Evolutionary conservation across 805 yeast genomes (phyloP).

Genomic region (Candida piceae): DNA sequence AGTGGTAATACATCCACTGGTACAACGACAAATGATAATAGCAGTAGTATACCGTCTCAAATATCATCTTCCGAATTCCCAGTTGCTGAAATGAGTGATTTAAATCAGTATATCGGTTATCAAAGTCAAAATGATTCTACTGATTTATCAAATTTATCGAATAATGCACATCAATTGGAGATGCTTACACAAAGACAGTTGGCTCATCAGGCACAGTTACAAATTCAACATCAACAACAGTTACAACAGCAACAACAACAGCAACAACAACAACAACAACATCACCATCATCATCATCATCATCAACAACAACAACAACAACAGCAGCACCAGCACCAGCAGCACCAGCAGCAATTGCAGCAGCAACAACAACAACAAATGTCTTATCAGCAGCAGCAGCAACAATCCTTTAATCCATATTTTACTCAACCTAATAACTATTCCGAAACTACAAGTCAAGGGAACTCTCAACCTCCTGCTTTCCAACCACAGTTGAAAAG

Average conservation of each 20-base stretch:
- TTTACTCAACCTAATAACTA: neutral
- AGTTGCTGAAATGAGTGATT: no score
- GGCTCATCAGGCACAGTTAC: no score
- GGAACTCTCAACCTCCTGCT: neutral
- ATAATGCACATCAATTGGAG: no score
- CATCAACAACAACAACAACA: conserved; percentile 4
- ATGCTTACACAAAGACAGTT: neutral
- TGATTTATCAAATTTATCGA: conserved; percentile 1
- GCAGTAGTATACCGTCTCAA: no score
- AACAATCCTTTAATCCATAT: conserved; percentile 1
- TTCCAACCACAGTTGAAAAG: conserved; percentile 36
- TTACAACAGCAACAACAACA: no score
- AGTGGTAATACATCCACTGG: neutral
- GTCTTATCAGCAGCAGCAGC: neutral
- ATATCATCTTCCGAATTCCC: no score
- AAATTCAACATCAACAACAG: no score
- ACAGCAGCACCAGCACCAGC: conserved; percentile 2
- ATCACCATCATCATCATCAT: no score
- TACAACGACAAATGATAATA: no score
- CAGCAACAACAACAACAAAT: neutral
- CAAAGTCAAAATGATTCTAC: neutral
- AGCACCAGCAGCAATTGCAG: conserved; percentile 3
- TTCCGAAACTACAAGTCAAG: neutral
- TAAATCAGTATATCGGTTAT: no score
- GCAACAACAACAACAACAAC: no score